Evolutionary conservation across 148 eudicot species (phyloP).

Genomic region (Rhododendron kiyosumense): DNA sequence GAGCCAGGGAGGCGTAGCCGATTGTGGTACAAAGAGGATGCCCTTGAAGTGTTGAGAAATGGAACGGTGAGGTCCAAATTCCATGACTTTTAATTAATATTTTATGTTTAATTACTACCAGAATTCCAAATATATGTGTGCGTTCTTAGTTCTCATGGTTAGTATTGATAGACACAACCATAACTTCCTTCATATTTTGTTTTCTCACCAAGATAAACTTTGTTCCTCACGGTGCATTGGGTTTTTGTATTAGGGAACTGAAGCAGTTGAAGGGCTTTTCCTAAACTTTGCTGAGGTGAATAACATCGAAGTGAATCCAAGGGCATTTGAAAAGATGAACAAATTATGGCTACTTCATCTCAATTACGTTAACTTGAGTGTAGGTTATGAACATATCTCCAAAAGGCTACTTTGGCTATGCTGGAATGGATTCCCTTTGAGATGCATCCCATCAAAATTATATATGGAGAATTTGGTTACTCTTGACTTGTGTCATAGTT

Average conservation of each 20-base stretch:
- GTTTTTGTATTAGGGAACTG: neutral
- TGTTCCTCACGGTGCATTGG: too few relatives aligned
- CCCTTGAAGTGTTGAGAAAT: too few relatives aligned
- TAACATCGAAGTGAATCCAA: neutral
- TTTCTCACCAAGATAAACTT: neutral
- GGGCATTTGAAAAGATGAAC: neutral
- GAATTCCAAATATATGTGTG: too few relatives aligned
- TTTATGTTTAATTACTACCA: too few relatives aligned
- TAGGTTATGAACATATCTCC: neutral
- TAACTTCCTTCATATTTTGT: neutral
- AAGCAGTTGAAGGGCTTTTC: neutral
- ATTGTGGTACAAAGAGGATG: too few relatives aligned
- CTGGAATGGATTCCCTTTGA: neutral
- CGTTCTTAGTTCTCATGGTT: neutral
- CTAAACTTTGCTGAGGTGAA: neutral
- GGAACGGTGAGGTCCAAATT: too few relatives aligned
- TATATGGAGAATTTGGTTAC: neutral
- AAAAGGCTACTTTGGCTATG: neutral
- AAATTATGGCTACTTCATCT: constrained; percentile 4
- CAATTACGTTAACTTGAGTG: neutral
- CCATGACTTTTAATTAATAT: too few relatives aligned
- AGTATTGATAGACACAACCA: too few relatives aligned
- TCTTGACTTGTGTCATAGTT: neutral
- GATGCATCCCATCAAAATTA: neutral
- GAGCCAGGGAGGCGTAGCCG: too few relatives aligned